Conservation (phyloP, 495 filamentous ascomycete genomes). For the Peziza echinospora region DNA sequence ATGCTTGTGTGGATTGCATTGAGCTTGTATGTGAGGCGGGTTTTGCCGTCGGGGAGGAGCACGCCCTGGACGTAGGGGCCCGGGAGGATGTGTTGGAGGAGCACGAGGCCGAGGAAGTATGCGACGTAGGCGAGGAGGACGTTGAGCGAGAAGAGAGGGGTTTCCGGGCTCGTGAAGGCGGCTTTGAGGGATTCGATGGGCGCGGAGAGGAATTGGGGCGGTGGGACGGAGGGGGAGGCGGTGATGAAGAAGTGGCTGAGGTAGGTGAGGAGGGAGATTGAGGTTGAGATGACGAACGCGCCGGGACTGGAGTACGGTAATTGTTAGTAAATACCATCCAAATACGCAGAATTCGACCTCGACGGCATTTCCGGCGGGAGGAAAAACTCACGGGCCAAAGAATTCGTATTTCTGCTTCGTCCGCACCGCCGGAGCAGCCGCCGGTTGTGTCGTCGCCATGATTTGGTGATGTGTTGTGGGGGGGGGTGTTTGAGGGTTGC, state of each 20-base stretch:
- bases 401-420: constrained; percentile 56
- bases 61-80: constrained; percentile 51
- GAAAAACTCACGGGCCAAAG: constrained; percentile 56
- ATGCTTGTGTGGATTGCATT: constrained; percentile 67
- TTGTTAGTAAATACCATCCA: too few species aligned
- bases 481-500: too few species aligned
- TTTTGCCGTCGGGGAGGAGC: constrained; percentile 44
- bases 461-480: too few species aligned
- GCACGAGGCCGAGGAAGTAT: constrained; percentile 59
- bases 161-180: constrained; percentile 37
- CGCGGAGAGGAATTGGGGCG: constrained; percentile 60
- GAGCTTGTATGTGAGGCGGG: constrained; percentile 69
- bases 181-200: constrained; percentile 41
- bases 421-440: too few species aligned
- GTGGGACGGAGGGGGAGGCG: constrained; percentile 78
- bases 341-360: too few species aligned
- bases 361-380: constrained; percentile 2
- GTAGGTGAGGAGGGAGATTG: constrained; percentile 56
- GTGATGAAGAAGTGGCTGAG: constrained; percentile 69
- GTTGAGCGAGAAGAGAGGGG: constrained; percentile 29
- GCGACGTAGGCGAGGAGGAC: constrained; percentile 43
- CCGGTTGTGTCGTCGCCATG: too few species aligned
- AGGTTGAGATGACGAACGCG: constrained; percentile 49
- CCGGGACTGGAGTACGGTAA: constrained; percentile 37
- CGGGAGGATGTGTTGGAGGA: constrained; percentile 58